These are phyloP conservation scores for Albifimbria verrucaria DNA, from an alignment of 2,329 filamentous ascomycete genomes.

Conservation along the genomic window DNA sequence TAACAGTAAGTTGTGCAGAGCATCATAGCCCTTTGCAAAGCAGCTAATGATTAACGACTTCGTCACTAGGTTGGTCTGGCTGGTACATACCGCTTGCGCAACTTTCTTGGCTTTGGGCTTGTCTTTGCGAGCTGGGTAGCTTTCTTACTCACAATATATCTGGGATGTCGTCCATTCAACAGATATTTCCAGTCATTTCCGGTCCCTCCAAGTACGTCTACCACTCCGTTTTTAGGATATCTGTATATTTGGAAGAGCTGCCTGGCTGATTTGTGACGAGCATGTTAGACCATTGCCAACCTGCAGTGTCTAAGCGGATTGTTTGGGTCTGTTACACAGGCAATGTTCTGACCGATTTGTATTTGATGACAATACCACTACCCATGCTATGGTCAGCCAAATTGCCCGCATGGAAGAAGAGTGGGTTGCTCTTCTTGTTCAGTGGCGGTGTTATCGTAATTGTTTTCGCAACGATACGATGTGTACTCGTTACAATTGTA, in stretches of 20 bases:
- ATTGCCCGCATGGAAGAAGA: conserved; percentile 4
- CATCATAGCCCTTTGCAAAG: no score
- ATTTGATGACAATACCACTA: conserved; percentile 14
- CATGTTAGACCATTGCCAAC: conserved; percentile 11
- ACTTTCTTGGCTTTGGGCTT: not conserved
- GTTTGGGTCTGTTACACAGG: conserved; percentile 12
- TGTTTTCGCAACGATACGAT: not conserved
- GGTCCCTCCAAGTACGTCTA: not conserved
- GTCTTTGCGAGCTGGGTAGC: not conserved
- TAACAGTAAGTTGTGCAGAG: not conserved
- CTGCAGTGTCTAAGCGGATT: conserved; percentile 12
- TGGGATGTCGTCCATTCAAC: not conserved
- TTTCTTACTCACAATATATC: not conserved
- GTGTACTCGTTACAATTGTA: not conserved
- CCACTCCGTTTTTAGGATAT: no score
- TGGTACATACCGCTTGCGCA: not conserved
- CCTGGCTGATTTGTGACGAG: not conserved
- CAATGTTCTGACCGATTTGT: conserved; percentile 16
- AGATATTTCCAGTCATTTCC: not conserved
- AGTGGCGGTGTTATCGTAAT: not conserved
- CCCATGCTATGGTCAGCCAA: conserved; percentile 13
- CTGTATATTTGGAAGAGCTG: no score
- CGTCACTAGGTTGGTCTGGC: not conserved
- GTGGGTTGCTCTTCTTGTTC: not conserved
- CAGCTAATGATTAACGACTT: no score